Evolutionary conservation across 2,329 filamentous ascomycete genomes (phyloP), one percentile per base, ranked within the genome.

Genomic region (Alternaria gaisen): DNA sequence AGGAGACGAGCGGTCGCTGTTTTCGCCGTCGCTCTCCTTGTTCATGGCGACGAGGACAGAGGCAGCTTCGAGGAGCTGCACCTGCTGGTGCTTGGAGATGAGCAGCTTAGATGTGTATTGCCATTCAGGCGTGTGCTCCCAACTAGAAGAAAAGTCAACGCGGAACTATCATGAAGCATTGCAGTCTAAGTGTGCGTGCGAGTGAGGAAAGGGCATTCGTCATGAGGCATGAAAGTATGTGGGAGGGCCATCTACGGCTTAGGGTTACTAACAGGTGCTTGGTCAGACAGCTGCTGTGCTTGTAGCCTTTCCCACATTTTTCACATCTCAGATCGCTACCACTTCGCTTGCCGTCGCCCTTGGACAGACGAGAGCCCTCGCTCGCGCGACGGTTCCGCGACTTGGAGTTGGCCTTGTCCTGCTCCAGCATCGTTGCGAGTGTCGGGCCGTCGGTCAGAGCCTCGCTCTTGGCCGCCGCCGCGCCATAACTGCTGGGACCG

Each of bases 51-150:
- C 90, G 67, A 99, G 85, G 53, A 98, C 95, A n/a, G 93, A 97
- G 40, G 95, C 95, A 41, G 95, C 95, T 81, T 99, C 95, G 61
- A 99, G 87, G 62, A 99, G 87, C 80, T 99, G 95, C 54, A 99
- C 95, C 83, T 99, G 95, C 82, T 99, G 95, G 80, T 99, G 95
- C 86, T 99, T 99, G 72, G 94, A 98, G 73, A 99, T 98, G 78
- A 98, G 89, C 77, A 98, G 86, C 83, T 98, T 98, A 72, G 95
- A 98, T 57, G 95, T 99, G 79, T 91, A 90, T 53, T 94, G 92
- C 95, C 95, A 99, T 83, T 97, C 93, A 70, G 95, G 94, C 79
- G 96, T 97, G 82, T 99, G 95, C 84, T 99, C 95, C 95, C 95
- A 99, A 86, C 94, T 99, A 88, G 77, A 76, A 47, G 36, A 70